Base-by-base conservation (phyloP, 441 rosid genomes). In the Pelargonium cotyledonis region DNA sequence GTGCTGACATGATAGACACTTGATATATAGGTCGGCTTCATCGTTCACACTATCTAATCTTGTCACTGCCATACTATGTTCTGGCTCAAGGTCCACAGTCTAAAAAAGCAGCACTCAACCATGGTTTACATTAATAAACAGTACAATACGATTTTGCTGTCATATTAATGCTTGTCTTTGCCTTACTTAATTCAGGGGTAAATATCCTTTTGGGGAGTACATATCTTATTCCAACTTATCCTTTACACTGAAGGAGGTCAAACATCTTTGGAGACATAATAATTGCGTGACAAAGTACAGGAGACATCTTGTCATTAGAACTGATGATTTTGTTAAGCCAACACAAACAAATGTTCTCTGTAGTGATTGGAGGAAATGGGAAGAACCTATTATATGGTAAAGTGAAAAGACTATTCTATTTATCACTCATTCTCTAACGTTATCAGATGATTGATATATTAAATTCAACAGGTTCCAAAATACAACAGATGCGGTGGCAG, bases 321-420 rank as follows among this genome's bases (percentile, higher is more conserved):
- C 82, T 41, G 99, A 94, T 81, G 96, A 94, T 85, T 94, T 94
- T 74, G 88, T 73, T 78, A 91, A 94, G 81, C 96, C 99, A 38
- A 41, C 86, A 3, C 85, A 85, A 78, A 82, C 91, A 65, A 84
- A 88, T 73, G 93, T 87, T 43, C 84, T 94, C 0, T 94, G 99
- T 76, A 80, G 97, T 76, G 87, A 94, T 73, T 94, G 97, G 97
- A 84, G 80, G 84, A 80, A 85, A 70, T 91, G 96, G 96, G 55
- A 82, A 65, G 85, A 91, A 68, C 86, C 99, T 62, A 89, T 94
- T 53, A 86, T 94, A 83, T 91, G 99, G 97, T 94, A 73, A 68
- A 68, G 77, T 76, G 72, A 29, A 67, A 65, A 73, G 23, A 16
- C 9, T 60, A 65, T 58, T 38, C 21, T 62, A 62, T 35, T 49